Base-by-base conservation (phyloP, 2,329 filamentous ascomycete genomes). In the Colletotrichum liriopes region DNA sequence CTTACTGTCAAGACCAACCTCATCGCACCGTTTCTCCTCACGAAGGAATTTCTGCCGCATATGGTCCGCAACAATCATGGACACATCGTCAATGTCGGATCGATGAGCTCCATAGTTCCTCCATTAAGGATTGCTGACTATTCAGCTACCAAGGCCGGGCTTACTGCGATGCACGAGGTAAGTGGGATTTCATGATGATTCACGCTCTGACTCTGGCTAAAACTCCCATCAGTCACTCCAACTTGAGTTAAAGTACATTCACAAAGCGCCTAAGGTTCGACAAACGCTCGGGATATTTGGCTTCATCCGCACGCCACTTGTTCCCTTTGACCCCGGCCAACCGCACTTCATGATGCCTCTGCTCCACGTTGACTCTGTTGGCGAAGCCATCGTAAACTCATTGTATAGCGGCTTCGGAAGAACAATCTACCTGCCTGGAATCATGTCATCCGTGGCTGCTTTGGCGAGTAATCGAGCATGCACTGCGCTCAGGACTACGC, bases 51-150 rank as follows among this genome's bases (percentile, higher is more conserved):
- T 78, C 79, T 92, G 2, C 90, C 90, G 0, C 77, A 82, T 26
- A 91, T 93, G 86, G 81, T 89, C 35, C 77, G 79, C 14, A 77
- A 76, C 1, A 89, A 92, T 78, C 91, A 93, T 78, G 91, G 91
- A 7, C 91, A 92, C 81, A 82, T 93, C 52, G 86, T 93, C 60
- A 92, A 89, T 3, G 85, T 92, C 32, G 88, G 90, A 8, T 89
- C 86, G 2, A 82, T 89, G 70, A 90, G 89, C 7, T 88, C 86
- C 9, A 87, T 89, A 73, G 76, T 88, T 0, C 82, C 86, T 5
- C 85, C 87, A 0, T 85, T 89, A 0, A 84, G 82, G 49, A 86
- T 92, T 79, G 87, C 88, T 4, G 89, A 92, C 76, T 93, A 93
- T 77, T 83, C 85, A 0, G 84, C 88, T 2, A 86, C 85, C 61